Conservation (phyloP, 768 basidiomycete species). For the Lyophyllum shimeji region DNA sequence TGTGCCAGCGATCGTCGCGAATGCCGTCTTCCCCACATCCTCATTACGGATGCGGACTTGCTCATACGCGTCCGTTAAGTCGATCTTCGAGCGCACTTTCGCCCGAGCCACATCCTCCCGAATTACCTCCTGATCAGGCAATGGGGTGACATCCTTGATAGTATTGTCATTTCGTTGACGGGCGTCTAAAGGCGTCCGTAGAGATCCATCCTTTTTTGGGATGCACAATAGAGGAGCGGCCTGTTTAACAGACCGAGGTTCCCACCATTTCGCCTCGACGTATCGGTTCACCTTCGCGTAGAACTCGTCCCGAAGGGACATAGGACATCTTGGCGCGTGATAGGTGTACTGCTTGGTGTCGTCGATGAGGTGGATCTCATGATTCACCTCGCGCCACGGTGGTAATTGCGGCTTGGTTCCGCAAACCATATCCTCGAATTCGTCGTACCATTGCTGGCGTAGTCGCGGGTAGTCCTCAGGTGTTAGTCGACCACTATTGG, state of each 20-base stretch:
- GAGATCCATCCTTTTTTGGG: background rate
- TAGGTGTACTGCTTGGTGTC: constrained; percentile 28
- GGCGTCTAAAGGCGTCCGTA: background rate
- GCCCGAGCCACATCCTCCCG: background rate
- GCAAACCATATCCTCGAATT: constrained; percentile 22
- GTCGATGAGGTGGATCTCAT: constrained; percentile 36
- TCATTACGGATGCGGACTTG: background rate
- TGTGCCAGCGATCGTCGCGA: constrained; percentile 36
- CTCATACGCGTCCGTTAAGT: background rate
- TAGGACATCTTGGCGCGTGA: constrained; percentile 29
- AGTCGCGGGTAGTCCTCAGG: constrained; percentile 16
- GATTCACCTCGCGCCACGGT: constrained; percentile 35
- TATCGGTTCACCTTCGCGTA: constrained; percentile 33
- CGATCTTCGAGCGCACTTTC: background rate
- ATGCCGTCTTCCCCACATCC: constrained; percentile 31
- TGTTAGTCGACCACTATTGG: background rate
- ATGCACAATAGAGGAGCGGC: constrained; percentile 25
- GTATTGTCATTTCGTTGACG: constrained; percentile 1
- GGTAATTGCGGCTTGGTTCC: constrained; percentile 26
- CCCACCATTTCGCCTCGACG: constrained; percentile 34
- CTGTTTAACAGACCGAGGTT: constrained; percentile 15
- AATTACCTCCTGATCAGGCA: constrained; percentile 3
- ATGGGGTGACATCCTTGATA: background rate
- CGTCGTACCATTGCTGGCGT: constrained; percentile 19
- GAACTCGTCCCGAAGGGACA: constrained; percentile 26